These are phyloP conservation scores for Pelargonium fulgidum DNA, from an alignment of 441 rosid genomes.

Conservation along the genomic window DNA sequence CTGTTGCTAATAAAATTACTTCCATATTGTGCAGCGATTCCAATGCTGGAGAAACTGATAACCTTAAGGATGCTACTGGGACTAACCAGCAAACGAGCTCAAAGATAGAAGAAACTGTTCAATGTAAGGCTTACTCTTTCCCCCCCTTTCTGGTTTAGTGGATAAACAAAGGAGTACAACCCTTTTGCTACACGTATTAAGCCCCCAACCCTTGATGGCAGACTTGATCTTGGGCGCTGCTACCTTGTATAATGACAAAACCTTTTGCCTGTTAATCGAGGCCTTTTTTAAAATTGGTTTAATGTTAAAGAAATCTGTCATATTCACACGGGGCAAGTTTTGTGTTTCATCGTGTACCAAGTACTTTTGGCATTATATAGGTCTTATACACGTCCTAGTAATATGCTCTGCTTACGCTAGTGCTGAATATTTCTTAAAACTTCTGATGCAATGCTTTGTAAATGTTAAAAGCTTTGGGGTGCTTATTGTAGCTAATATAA, in stretches of 20 bases:
- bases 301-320: background rate
- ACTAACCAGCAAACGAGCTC: slow-evolving; percentile 25
- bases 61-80: slow-evolving; percentile 23
- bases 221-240: background rate
- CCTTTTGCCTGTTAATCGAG: background rate
- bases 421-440: no score
- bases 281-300: background rate
- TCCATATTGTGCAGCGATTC: slow-evolving; percentile 27
- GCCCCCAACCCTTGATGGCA: background rate
- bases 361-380: background rate
- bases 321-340: background rate
- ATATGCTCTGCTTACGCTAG: no score
- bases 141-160: background rate
- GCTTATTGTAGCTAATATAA: no score
- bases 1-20: background rate
- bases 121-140: slow-evolving; percentile 29
- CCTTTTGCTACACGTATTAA: background rate
- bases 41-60: slow-evolving; percentile 26
- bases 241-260: background rate
- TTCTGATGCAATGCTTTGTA: no score
- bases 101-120: slow-evolving; percentile 20
- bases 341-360: background rate
- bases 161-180: background rate
- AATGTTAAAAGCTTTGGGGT: no score
- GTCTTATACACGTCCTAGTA: background rate